phyloP scores from a whole-genome alignment of 345 rosid species.

The Eucalyptus marginata region DNA sequence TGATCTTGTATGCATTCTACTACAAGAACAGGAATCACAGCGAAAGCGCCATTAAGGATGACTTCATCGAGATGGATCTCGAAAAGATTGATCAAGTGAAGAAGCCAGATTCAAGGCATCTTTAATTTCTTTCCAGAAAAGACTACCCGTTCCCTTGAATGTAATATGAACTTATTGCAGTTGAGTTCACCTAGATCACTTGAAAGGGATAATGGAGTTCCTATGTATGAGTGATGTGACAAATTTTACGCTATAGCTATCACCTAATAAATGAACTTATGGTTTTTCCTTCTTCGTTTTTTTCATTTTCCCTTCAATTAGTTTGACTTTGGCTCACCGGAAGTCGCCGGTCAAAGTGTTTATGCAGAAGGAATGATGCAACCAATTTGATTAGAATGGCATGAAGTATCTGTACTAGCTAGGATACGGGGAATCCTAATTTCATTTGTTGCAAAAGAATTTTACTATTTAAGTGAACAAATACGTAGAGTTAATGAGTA shows the following conservation, averaged over 20 bases:
- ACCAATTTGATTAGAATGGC: background rate
- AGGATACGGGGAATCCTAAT: background rate
- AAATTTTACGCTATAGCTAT: background rate
- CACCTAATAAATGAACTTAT: background rate
- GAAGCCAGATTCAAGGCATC: background rate
- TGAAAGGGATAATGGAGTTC: background rate
- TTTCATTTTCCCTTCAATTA: background rate
- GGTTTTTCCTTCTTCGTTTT: background rate
- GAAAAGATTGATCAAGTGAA: background rate
- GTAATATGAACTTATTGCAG: background rate
- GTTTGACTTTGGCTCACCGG: background rate
- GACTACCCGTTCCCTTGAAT: background rate
- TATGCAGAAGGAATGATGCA: background rate
- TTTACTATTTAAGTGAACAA: background rate
- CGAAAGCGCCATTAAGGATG: background rate
- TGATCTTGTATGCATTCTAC: constrained; percentile 27
- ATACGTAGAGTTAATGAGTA: background rate
- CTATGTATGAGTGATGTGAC: background rate
- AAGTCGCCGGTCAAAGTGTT: background rate
- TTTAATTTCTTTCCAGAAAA: background rate
- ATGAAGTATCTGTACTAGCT: background rate
- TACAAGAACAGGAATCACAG: background rate
- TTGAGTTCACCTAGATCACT: background rate
- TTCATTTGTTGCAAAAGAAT: background rate
- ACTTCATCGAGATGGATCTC: background rate